Evolutionary conservation across 495 filamentous ascomycete genomes (phyloP).

Genomic region (Aspergillus steynii): DNA sequence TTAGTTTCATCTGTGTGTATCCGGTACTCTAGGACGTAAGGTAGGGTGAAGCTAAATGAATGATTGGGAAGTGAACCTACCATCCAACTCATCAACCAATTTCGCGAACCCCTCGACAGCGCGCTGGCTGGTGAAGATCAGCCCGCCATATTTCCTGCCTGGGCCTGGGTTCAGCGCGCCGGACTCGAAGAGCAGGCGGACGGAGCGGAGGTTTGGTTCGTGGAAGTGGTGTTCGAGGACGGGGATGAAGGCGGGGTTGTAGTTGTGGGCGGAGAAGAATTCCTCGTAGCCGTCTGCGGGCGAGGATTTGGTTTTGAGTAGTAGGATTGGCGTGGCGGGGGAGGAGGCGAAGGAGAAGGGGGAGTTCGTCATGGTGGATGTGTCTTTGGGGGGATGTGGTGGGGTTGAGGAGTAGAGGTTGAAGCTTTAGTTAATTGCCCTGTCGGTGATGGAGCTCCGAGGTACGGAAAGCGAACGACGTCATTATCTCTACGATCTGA

Average conservation of each 20-base stretch:
- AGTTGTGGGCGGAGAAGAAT: conserved; percentile 55
- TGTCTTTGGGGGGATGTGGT: background rate
- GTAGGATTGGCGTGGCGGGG: conserved; percentile 49
- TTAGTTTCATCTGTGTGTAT: background rate
- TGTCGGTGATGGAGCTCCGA: background rate
- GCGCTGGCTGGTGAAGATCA: conserved; percentile 93
- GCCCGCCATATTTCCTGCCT: conserved; percentile 63
- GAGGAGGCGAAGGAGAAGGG: conserved; percentile 5
- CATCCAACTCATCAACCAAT: conserved; percentile 54
- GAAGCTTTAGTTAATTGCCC: background rate
- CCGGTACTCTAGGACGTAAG: background rate
- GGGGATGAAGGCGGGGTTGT: conserved; percentile 71
- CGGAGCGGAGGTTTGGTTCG: conserved; percentile 42
- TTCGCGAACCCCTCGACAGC: conserved; percentile 82
- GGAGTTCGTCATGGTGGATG: conserved; percentile 1
- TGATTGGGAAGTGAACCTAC: conserved; percentile 40
- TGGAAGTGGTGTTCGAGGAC: conserved; percentile 75
- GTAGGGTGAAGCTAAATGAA: conserved; percentile 7
- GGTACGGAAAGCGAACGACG: background rate
- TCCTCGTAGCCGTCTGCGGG: conserved; percentile 80
- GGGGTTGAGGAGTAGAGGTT: conserved; percentile 15
- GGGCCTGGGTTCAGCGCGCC: conserved; percentile 26
- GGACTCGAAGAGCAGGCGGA: conserved; percentile 42
- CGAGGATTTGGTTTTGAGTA: conserved; percentile 83
- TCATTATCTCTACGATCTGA: background rate